Base-by-base conservation (phyloP, 1,139 yeast species). In the Groenewaldozyma sp. region DNA sequence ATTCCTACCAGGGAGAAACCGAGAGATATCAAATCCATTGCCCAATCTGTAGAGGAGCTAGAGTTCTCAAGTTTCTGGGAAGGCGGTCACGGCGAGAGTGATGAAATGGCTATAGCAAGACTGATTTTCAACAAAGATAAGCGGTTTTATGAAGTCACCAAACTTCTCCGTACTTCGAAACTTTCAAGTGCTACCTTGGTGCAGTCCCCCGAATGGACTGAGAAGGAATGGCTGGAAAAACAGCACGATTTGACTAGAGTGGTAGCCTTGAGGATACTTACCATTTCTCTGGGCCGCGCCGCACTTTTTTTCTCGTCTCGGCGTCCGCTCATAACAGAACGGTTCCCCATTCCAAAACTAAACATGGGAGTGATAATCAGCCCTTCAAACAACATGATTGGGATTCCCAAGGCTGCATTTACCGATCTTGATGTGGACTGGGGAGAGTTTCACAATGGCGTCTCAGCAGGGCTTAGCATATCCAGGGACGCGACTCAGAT, bases 361-460 rank as follows among this genome's bases (percentile, higher is more conserved):
- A 82, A 84, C 54, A 75, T 84, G 48, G 75, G 73, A 45, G 73
- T 86, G 0, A 54, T 74, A 19, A 74, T 88, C 38, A 65, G 75
- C 14, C 94, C 96, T 0, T 70, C 70, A 33, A 76, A 78, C 62
- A 70, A 77, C 2, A 82, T 78, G 21, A 74, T 84, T 1, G 68
- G 78, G 1, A 60, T 78, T 3, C 78, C 79, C 3, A 74, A 71
- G 43, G 76, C 73, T 2, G 55, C 72, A 0, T 58, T 83, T 7
- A 68, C 74, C 13, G 65, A 69, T 3, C 71, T 67, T 14, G 62
- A 71, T 3, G 56, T 74, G 19, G 76, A 78, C 35, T 88, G 96
- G 96, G 95, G 95, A 0, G 74, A 76, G 45, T 93, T 91, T 56
- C 96, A 91, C 52, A 83, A 83, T 52, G 99, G 99, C 10, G 94